Evolutionary conservation across 352 stramenopile species (phyloP).

Genomic region (Phytophthora chlamydospora): DNA sequence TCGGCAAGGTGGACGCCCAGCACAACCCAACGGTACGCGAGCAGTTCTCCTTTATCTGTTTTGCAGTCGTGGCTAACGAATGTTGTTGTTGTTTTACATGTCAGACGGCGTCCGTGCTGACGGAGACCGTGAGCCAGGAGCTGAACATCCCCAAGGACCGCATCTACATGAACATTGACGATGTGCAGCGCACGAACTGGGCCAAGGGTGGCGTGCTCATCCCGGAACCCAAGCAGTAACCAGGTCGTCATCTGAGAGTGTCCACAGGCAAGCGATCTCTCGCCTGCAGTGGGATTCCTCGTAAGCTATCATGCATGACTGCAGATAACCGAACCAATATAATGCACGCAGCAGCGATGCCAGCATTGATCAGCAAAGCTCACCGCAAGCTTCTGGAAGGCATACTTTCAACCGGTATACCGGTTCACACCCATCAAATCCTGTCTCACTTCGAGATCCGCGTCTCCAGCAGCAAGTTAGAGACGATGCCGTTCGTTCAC

Average conservation of each 20-base stretch:
- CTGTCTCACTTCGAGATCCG: constrained; percentile 6
- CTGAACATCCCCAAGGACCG: constrained; percentile 45
- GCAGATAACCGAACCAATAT: background rate
- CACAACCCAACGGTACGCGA: constrained; percentile 50
- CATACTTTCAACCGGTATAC: too few relatives aligned
- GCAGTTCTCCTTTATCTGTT: background rate
- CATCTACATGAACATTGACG: constrained; percentile 66
- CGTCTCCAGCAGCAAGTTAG: background rate
- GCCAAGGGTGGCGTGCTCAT: constrained; percentile 47
- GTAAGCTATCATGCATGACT: too few relatives aligned
- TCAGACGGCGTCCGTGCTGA: constrained; percentile 53
- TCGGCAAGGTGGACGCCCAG: constrained; percentile 57
- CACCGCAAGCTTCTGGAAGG: background rate
- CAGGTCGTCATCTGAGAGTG: background rate
- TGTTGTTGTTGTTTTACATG: background rate
- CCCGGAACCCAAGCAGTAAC: constrained; percentile 39
- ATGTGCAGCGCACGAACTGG: constrained; percentile 56
- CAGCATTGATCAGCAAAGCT: constrained; percentile 1
- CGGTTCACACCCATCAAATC: too few relatives aligned
- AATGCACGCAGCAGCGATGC: background rate
- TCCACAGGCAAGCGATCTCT: too few relatives aligned
- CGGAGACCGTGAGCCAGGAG: constrained; percentile 46
- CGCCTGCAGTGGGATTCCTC: too few relatives aligned
- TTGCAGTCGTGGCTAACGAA: background rate
- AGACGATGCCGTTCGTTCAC: constrained; percentile 46